These are phyloP conservation scores for Prunus fruticosa DNA, from an alignment of 306 rosid genomes.

Conservation along the genomic window DNA sequence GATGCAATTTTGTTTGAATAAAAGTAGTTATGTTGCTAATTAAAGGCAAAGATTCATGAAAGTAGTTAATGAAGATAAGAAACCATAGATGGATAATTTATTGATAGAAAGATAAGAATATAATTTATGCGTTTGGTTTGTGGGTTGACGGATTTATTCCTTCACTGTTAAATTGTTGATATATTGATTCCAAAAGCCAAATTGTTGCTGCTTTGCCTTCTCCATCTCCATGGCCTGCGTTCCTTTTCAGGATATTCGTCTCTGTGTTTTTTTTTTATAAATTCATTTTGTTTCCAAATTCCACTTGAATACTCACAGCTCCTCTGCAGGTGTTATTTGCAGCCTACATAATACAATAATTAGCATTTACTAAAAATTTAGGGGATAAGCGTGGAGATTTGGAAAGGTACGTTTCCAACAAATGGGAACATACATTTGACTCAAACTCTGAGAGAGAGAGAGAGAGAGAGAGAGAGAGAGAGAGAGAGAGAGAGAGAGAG, in stretches of 20 bases:
- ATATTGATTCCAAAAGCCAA: background rate
- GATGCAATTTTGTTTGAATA: too few relatives aligned
- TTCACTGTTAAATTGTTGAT: background rate
- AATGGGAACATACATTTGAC: background rate
- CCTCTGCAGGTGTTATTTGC: background rate
- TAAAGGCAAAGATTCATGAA: too few relatives aligned
- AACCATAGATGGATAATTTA: too few relatives aligned
- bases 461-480: background rate
- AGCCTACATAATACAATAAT: background rate
- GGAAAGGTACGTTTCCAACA: background rate
- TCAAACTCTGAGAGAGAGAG: background rate
- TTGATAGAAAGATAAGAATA: too few relatives aligned
- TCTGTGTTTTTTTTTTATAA: background rate
- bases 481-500: too few relatives aligned
- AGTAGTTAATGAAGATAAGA: too few relatives aligned
- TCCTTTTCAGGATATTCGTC: conserved; percentile 3
- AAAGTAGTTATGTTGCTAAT: too few relatives aligned
- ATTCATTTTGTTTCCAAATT: background rate
- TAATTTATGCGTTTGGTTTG: too few relatives aligned
- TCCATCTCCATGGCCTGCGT: background rate
- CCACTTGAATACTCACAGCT: background rate
- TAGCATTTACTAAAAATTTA: background rate
- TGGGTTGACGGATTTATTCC: too few relatives aligned
- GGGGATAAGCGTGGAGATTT: background rate
- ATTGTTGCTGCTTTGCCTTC: background rate